phyloP scores from a whole-genome alignment of 139 green algal genomes.

The Chlorokybus atmophyticus region DNA sequence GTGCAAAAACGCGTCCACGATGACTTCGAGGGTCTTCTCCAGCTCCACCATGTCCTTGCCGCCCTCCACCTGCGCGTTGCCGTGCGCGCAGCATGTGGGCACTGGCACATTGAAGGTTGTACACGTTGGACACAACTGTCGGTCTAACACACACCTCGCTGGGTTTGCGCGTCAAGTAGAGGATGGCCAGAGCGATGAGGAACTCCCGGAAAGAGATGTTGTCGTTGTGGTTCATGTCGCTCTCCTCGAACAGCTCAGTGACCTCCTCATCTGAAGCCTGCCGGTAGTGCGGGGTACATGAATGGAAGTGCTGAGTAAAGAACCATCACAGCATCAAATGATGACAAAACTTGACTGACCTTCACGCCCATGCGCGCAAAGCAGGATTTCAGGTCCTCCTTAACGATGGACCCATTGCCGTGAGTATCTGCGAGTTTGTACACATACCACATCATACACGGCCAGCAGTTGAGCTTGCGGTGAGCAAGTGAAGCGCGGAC shows the following conservation, averaged over 20 bases:
- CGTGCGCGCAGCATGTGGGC: too few relatives aligned
- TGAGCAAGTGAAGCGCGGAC: too few relatives aligned
- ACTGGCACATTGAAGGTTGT: too few relatives aligned
- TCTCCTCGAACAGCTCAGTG: slow-evolving; percentile 17
- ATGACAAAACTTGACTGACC: neutral
- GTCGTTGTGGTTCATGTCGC: slow-evolving; percentile 23
- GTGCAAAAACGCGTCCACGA: slow-evolving; percentile 24
- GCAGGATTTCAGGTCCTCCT: neutral
- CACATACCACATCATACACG: too few relatives aligned
- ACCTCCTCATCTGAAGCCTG: slow-evolving; percentile 9
- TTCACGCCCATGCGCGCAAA: neutral
- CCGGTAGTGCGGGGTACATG: too few relatives aligned
- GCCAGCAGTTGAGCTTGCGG: too few relatives aligned
- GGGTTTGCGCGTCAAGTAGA: slow-evolving; percentile 7
- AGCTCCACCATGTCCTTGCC: slow-evolving; percentile 3
- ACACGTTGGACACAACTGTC: too few relatives aligned
- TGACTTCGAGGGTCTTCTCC: slow-evolving; percentile 9
- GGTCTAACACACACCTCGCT: neutral
- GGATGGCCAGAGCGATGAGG: slow-evolving; percentile 21
- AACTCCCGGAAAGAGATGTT: slow-evolving; percentile 29
- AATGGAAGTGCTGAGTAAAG: too few relatives aligned
- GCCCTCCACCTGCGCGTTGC: slow-evolving; percentile 5
- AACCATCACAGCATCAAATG: too few relatives aligned
- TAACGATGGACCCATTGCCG: slow-evolving; percentile 11
- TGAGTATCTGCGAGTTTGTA: too few relatives aligned